A percentile compares a stretch with the other conserved stretches of the same genome.
Evolutionary conservation across 108 stramenopile species (phyloP).

Genomic region (Schizochytrium sp.): DNA sequence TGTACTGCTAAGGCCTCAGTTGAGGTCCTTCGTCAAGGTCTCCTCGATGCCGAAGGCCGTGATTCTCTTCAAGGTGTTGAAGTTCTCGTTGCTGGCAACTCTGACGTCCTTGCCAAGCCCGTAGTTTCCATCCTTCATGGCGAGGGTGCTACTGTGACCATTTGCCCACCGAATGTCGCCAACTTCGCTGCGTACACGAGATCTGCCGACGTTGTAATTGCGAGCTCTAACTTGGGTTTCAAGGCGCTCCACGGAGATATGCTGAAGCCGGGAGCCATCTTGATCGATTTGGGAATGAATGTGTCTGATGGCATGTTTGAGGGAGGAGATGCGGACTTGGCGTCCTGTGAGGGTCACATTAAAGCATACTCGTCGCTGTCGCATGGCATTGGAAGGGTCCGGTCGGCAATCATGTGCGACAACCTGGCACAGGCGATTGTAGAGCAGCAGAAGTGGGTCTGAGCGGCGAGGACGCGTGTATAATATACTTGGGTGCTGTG

Average conservation of each 20-base stretch:
- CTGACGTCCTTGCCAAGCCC: slow-evolving; percentile 56
- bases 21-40: not conserved
- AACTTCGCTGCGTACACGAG: slow-evolving; percentile 56
- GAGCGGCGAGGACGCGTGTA: too few species aligned
- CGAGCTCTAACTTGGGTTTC: not conserved
- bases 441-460: not conserved
- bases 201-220: slow-evolving; percentile 42
- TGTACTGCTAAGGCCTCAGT: slow-evolving; percentile 47
- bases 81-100: slow-evolving; percentile 48
- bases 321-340: slow-evolving; percentile 27
- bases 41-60: not conserved
- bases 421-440: slow-evolving; percentile 46
- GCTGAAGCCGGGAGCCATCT: slow-evolving; percentile 45
- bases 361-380: not conserved
- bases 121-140: slow-evolving; percentile 34
- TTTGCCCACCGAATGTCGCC: slow-evolving; percentile 33
- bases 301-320: slow-evolving; percentile 23
- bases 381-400: slow-evolving; percentile 15
- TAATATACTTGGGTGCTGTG: too few species aligned
- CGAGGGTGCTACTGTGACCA: slow-evolving; percentile 51
- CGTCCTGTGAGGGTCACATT: not conserved
- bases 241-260: slow-evolving; percentile 2
- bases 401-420: slow-evolving; percentile 39
- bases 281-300: slow-evolving; percentile 53
- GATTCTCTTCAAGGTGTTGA: slow-evolving; percentile 25